A percentile compares a stretch with the other conserved stretches of the same genome.
Conservation (phyloP, 202 grass and related monocot species). For the Panicum virgatum region DNA sequence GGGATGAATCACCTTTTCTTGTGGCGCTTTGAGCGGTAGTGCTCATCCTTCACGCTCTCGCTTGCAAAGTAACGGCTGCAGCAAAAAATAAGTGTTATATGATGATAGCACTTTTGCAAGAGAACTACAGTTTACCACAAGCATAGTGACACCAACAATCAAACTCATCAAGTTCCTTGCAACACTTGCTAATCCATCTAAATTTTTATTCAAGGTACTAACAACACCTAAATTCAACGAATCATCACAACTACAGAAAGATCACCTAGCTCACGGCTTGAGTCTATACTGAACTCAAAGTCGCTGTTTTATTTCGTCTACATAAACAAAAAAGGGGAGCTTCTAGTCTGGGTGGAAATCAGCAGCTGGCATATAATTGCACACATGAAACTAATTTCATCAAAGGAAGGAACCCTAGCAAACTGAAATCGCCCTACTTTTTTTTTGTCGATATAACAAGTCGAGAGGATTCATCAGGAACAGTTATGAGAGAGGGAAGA, state of each 20-base stretch:
- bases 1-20: slow-evolving; percentile 74
- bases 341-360: too few relatives aligned
- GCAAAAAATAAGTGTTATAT: slow-evolving; percentile 4
- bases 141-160: neutral
- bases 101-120: neutral
- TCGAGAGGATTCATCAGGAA: neutral
- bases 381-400: neutral
- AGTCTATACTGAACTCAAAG: neutral
- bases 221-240: too few relatives aligned
- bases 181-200: neutral
- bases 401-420: neutral
- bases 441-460: neutral
- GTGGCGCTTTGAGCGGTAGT: slow-evolving; percentile 87
- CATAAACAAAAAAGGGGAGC: too few relatives aligned
- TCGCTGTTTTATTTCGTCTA: neutral
- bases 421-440: neutral
- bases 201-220: too few relatives aligned
- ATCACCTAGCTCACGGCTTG: too few relatives aligned
- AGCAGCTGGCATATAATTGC: neutral
- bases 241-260: too few relatives aligned
- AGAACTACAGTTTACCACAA: neutral
- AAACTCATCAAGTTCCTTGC: neutral
- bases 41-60: slow-evolving; percentile 70
- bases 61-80: slow-evolving; percentile 83
- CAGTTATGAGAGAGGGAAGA: neutral